Conservation (phyloP, 768 basidiomycete genomes). For the Coprinellus micaceus region DNA sequence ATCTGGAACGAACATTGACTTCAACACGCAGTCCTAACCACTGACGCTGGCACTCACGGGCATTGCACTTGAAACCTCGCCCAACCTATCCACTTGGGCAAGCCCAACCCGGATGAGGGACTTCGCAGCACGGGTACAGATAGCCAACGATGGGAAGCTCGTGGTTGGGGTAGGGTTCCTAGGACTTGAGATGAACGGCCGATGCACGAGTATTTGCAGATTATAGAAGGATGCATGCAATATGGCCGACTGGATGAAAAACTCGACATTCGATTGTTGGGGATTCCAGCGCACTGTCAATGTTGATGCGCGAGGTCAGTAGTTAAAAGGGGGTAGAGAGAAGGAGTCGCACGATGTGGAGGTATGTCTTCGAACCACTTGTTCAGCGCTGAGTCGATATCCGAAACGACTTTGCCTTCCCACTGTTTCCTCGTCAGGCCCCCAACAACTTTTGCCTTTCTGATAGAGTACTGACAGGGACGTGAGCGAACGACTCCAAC, state of each 20-base stretch:
- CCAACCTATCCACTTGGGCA: constrained; percentile 36
- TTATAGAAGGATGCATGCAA: constrained; percentile 42
- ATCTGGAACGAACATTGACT: too few species aligned
- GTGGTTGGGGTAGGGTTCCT: constrained; percentile 37
- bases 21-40: too few species aligned
- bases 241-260: constrained; percentile 50
- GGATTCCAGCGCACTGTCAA: constrained; percentile 41
- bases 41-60: constrained; percentile 25
- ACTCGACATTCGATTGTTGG: constrained; percentile 23
- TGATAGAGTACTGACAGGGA: too few species aligned
- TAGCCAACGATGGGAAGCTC: constrained; percentile 65
- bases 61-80: constrained; percentile 29
- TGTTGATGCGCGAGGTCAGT: too few species aligned
- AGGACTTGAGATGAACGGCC: constrained; percentile 67
- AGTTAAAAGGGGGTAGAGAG: too few species aligned
- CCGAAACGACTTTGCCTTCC: constrained; percentile 52
- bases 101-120: constrained; percentile 76
- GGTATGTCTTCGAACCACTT: constrained; percentile 59
- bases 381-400: constrained; percentile 57
- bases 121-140: constrained; percentile 76
- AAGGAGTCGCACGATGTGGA: constrained; percentile 49
- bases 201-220: constrained; percentile 61
- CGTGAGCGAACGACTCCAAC: too few species aligned
- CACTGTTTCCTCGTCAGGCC: constrained; percentile 49
- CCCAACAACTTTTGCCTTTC: constrained; percentile 34